phyloP scores from a whole-genome alignment of 257 asterid species.

The Cinchona pubescens region DNA sequence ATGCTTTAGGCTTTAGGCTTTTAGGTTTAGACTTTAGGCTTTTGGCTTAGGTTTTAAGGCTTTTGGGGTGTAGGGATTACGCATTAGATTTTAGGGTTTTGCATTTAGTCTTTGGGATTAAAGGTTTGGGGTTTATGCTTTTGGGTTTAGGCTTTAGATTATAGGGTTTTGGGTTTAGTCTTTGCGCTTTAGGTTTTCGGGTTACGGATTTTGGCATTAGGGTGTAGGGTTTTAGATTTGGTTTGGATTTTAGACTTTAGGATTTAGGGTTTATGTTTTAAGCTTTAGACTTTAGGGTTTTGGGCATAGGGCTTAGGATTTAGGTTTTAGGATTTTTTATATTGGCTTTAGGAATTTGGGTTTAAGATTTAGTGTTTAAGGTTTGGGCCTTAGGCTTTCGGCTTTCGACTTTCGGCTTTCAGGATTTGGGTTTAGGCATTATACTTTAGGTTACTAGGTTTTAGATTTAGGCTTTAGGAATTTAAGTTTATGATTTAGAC shows the following conservation, averaged over 20 bases:
- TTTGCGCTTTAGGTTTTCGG: no score
- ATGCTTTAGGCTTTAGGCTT: no score
- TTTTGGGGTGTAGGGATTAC: no score
- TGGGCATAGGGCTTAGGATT: not conserved
- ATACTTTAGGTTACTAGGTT: no score
- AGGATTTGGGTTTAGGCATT: no score
- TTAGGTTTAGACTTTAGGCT: no score
- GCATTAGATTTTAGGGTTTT: conserved; percentile 11
- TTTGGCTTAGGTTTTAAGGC: conserved; percentile 1
- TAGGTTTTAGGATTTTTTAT: conserved; percentile 7
- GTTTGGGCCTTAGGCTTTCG: not conserved
- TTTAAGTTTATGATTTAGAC: not conserved
- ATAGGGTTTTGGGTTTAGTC: not conserved
- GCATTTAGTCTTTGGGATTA: conserved; percentile 8
- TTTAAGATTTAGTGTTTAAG: conserved; percentile 8
- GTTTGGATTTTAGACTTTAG: not conserved
- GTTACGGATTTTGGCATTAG: no score
- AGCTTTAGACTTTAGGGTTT: not conserved
- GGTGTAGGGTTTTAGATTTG: no score
- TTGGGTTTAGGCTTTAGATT: not conserved
- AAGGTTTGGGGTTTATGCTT: not conserved
- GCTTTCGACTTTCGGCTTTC: not conserved
- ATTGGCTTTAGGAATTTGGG: not conserved
- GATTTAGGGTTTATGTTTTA: no score
- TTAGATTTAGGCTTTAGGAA: no score